Conservation (phyloP, 2,329 filamentous ascomycete genomes). For the Pseudocercospora cruenta region DNA sequence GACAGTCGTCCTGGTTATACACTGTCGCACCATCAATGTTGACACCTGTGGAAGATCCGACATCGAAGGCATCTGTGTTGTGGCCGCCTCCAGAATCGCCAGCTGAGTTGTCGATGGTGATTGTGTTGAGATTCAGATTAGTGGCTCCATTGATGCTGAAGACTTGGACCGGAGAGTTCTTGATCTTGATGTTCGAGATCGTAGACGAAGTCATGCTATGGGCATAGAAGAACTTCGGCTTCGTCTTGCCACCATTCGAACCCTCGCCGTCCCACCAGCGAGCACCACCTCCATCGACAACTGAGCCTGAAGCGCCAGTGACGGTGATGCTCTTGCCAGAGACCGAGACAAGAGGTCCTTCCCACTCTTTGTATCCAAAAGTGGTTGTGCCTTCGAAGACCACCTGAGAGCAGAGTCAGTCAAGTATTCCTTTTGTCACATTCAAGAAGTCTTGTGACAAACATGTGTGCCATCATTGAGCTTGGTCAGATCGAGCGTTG, state of each 20-base stretch:
- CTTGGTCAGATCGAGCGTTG: conserved; percentile 45
- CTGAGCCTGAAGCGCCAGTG: conserved; percentile 53
- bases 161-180: conserved; percentile 60
- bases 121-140: conserved; percentile 51
- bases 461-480: conserved; percentile 46
- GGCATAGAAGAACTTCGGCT: conserved; percentile 64
- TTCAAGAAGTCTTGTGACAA: conserved; percentile 28
- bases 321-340: conserved; percentile 61
- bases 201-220: conserved; percentile 56
- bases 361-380: conserved; percentile 68
- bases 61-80: conserved; percentile 40
- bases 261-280: conserved; percentile 67
- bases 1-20: conserved; percentile 39
- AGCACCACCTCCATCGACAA: conserved; percentile 60
- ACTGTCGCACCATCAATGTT: conserved; percentile 33
- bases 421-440: background rate
- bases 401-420: conserved; percentile 42
- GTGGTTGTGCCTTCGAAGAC: conserved; percentile 67
- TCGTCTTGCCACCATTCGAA: conserved; percentile 62
- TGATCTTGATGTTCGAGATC: conserved; percentile 56
- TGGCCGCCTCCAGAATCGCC: conserved; percentile 44
- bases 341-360: conserved; percentile 64
- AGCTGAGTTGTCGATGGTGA: conserved; percentile 42
- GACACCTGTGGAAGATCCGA: conserved; percentile 30
- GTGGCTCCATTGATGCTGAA: conserved; percentile 53